Conservation (phyloP, 352 stramenopile genomes). For the Elongisporangium undulatum region DNA sequence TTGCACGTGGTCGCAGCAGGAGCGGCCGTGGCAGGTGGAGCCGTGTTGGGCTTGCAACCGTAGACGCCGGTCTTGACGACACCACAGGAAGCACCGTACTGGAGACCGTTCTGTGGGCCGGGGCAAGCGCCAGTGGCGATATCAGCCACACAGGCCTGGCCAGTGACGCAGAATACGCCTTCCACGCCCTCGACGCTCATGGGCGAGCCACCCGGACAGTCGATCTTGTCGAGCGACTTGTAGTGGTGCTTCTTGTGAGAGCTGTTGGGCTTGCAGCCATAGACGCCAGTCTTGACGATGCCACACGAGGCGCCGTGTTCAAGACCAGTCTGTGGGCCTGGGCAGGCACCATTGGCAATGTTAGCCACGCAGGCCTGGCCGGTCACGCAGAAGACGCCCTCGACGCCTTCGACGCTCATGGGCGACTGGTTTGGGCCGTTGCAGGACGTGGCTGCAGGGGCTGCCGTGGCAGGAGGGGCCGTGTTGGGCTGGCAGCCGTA, state of each 20-base stretch:
- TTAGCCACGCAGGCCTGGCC: slow-evolving; percentile 9
- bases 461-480: slow-evolving; percentile 3
- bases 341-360: slow-evolving; percentile 8
- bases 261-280: slow-evolving; percentile 2
- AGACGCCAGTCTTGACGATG: background rate
- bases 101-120: slow-evolving; percentile 6
- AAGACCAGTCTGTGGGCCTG: slow-evolving; percentile 6
- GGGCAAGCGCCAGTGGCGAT: slow-evolving; percentile 19
- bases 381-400: slow-evolving; percentile 9
- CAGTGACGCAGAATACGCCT: slow-evolving; percentile 23
- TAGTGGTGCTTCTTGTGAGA: background rate
- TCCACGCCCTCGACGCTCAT: slow-evolving; percentile 29
- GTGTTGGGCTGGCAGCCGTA: slow-evolving; percentile 27
- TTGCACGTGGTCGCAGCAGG: background rate
- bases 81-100: slow-evolving; percentile 5
- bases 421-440: slow-evolving; percentile 2
- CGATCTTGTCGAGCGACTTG: background rate
- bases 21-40: too few relatives aligned
- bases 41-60: too few relatives aligned
- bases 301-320: slow-evolving; percentile 2
- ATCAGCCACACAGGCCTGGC: slow-evolving; percentile 18
- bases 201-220: background rate
- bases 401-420: slow-evolving; percentile 14
- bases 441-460: background rate
- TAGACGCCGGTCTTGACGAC: slow-evolving; percentile 1